Percentiles rank a stretch among this genome's conserved stretches.
phyloP scores from a whole-genome alignment of 331 rosid species.

The Malus hybrid region DNA sequence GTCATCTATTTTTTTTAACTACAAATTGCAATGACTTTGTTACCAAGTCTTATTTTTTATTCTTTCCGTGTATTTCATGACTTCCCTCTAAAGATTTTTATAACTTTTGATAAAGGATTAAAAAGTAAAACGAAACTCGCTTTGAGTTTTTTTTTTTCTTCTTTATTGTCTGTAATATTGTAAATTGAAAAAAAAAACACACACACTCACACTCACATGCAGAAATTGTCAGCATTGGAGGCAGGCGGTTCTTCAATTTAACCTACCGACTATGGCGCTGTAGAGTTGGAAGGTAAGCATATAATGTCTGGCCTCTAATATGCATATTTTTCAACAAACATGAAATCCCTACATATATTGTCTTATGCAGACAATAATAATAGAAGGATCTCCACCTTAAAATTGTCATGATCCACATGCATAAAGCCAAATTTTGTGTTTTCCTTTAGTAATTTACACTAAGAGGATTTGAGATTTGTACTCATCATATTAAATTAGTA shows the following conservation, averaged over 20 bases:
- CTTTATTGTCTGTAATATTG: no score
- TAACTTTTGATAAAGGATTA: background rate
- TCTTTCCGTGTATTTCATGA: background rate
- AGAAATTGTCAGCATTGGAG: background rate
- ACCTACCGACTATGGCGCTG: background rate
- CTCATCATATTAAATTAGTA: no score
- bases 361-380: background rate
- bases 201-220: no score
- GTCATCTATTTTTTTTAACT: no score
- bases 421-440: background rate
- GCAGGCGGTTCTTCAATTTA: background rate
- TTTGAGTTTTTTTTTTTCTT: no score
- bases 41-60: background rate
- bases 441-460: no score
- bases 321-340: background rate
- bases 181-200: no score
- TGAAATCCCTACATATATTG: background rate
- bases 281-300: background rate
- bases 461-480: no score
- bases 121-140: background rate
- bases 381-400: background rate
- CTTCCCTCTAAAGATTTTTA: background rate
- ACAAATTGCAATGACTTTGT: background rate
- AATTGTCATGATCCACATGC: background rate
- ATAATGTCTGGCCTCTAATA: background rate